Evolutionary conservation across 208 protist genomes (phyloP).

Genomic region (Hexamita inflata): DNA sequence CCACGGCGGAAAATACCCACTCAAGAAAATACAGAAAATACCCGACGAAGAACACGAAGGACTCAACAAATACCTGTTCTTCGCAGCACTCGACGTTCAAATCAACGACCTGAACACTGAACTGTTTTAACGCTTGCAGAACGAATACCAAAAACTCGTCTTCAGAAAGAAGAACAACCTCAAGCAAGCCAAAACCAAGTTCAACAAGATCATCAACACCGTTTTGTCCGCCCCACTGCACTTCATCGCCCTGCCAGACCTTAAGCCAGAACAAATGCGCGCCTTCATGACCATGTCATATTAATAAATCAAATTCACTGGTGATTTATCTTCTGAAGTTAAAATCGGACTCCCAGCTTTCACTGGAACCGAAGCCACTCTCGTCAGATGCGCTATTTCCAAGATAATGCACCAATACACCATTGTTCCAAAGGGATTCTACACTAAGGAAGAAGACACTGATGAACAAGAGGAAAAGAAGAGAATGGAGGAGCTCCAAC

Average conservation of each 20-base stretch:
- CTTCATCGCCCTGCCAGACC: constrained; percentile 11
- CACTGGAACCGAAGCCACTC: neutral
- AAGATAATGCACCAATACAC: neutral
- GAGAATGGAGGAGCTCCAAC: neutral
- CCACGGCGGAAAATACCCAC: neutral
- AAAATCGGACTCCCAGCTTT: neutral
- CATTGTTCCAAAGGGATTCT: constrained; percentile 7
- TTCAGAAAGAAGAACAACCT: neutral
- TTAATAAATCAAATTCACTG: neutral
- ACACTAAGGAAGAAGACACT: neutral
- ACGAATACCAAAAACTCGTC: neutral
- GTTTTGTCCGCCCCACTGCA: neutral
- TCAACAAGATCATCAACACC: neutral
- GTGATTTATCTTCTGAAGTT: neutral
- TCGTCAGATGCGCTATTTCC: neutral
- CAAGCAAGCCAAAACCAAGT: neutral
- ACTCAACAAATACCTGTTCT: constrained; percentile 15
- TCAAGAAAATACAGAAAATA: neutral
- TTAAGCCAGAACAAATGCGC: constrained; percentile 19
- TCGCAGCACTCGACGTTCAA: constrained; percentile 6
- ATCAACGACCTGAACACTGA: neutral
- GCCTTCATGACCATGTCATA: neutral
- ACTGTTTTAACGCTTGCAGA: neutral
- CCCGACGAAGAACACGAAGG: constrained; percentile 22
- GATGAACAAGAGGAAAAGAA: neutral